phyloP scores from a whole-genome alignment of 1,284 basidiomycete species.

The Singerocomus inundabilis region DNA sequence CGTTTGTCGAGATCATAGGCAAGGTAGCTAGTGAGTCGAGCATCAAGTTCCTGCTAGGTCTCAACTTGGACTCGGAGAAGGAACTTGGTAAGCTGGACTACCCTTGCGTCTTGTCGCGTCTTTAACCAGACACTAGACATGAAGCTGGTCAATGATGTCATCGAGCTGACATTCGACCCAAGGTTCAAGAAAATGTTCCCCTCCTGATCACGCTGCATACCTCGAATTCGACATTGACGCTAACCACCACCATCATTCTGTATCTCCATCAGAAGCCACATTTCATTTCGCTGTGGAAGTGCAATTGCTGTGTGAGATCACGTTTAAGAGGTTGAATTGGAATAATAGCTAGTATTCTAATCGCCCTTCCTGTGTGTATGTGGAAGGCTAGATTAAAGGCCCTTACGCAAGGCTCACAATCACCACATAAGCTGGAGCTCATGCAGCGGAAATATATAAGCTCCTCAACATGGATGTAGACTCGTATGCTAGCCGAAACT shows the following conservation, averaged over 20 bases:
- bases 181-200: constrained; percentile 56
- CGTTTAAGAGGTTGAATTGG: constrained; percentile 45
- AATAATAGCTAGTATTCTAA: constrained; percentile 39
- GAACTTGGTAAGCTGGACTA: constrained; percentile 52
- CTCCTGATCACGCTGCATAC: constrained; percentile 6
- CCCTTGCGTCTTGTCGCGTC: not conserved
- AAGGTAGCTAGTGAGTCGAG: constrained; percentile 58
- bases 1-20: constrained; percentile 77
- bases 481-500: too few species aligned
- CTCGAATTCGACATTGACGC: not conserved
- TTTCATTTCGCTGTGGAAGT: constrained; percentile 48
- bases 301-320: constrained; percentile 46
- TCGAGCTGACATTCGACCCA: constrained; percentile 63
- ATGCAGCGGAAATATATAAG: too few species aligned
- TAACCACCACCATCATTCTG: not conserved
- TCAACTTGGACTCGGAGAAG: constrained; percentile 55
- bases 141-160: constrained; percentile 61
- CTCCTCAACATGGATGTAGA: too few species aligned
- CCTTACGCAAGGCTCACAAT: too few species aligned
- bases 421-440: too few species aligned
- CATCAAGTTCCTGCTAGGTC: constrained; percentile 60
- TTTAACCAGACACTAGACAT: constrained; percentile 47
- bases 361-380: too few species aligned
- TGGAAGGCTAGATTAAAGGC: too few species aligned
- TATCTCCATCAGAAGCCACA: not conserved